Evolutionary conservation across 129 eudicot genomes (phyloP).

Genomic region (Oenanthe sinensis): DNA sequence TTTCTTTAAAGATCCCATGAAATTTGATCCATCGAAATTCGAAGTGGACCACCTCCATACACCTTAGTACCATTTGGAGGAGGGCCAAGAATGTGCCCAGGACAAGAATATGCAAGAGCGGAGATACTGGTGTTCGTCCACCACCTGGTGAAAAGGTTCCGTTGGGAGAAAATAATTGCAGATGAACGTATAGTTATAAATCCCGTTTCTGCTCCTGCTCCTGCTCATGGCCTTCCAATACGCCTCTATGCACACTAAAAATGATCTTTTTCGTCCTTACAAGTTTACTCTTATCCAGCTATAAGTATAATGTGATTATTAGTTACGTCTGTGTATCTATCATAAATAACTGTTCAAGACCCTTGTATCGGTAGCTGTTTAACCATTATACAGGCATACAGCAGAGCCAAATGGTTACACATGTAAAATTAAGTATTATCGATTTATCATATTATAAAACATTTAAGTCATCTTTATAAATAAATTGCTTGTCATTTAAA

Average conservation of each 20-base stretch:
- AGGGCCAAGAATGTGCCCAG: conserved; percentile 91
- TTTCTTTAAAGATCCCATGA: conserved; percentile 47
- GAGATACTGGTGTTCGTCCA: conserved; percentile 35
- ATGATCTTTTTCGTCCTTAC: not conserved
- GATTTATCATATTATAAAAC: too few species aligned
- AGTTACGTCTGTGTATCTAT: not conserved
- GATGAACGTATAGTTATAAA: not conserved
- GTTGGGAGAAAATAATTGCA: not conserved
- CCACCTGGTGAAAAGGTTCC: conserved; percentile 6
- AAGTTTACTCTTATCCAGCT: too few species aligned
- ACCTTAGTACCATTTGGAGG: conserved; percentile 82
- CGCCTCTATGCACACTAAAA: not conserved
- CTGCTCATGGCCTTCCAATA: not conserved
- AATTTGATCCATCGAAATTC: conserved; percentile 56
- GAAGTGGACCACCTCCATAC: conserved; percentile 61
- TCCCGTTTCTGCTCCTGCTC: not conserved
- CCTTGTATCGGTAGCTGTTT: too few species aligned
- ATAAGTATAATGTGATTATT: too few species aligned
- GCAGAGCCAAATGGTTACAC: too few species aligned
- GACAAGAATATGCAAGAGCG: conserved; percentile 70
- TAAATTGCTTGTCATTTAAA: too few species aligned
- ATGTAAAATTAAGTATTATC: too few species aligned
- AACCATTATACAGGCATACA: not conserved
- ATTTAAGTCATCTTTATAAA: too few species aligned
- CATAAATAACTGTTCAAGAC: too few species aligned